Percentiles rank a stretch among this genome's conserved stretches.
Conservation (phyloP, 805 yeast genomes). For the Candida nanaspora region DNA sequence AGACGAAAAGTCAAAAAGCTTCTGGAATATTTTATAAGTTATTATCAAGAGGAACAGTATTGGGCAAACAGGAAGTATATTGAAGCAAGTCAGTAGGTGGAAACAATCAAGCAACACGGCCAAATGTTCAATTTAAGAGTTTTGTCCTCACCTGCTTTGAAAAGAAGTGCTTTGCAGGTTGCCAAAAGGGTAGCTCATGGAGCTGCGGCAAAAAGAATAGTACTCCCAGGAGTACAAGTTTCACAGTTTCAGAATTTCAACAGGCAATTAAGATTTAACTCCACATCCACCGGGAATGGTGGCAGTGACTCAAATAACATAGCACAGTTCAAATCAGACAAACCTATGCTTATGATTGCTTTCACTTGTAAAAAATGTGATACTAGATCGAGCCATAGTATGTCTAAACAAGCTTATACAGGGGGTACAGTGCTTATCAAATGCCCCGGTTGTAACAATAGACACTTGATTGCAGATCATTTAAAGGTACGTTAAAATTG, state of each 20-base stretch:
- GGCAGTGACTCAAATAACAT: background rate
- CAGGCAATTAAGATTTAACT: too few relatives aligned
- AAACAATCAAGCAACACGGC: too few relatives aligned
- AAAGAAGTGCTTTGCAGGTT: background rate
- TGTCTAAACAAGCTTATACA: conserved; percentile 87
- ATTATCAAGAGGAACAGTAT: too few relatives aligned
- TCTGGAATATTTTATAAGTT: too few relatives aligned
- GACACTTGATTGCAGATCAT: conserved; percentile 90
- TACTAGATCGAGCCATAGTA: conserved; percentile 78
- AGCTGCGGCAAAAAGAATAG: background rate
- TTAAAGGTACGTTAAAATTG: conserved; percentile 47
- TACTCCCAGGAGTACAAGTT: too few relatives aligned
- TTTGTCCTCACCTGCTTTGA: background rate
- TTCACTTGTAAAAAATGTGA: conserved; percentile 89
- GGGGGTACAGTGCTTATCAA: conserved; percentile 81
- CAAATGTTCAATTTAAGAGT: too few relatives aligned
- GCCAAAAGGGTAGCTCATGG: background rate
- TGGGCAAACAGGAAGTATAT: too few relatives aligned
- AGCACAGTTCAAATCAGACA: conserved; percentile 45
- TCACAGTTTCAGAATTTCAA: too few relatives aligned
- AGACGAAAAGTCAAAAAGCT: too few relatives aligned
- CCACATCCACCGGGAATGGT: too few relatives aligned
- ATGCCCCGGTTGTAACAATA: conserved; percentile 84
- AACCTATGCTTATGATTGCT: conserved; percentile 78
- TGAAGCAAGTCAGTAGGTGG: too few relatives aligned